Percentiles rank a stretch among this genome's conserved stretches.
Conservation (phyloP, 306 rosid species). For the Abrus precatorius region DNA sequence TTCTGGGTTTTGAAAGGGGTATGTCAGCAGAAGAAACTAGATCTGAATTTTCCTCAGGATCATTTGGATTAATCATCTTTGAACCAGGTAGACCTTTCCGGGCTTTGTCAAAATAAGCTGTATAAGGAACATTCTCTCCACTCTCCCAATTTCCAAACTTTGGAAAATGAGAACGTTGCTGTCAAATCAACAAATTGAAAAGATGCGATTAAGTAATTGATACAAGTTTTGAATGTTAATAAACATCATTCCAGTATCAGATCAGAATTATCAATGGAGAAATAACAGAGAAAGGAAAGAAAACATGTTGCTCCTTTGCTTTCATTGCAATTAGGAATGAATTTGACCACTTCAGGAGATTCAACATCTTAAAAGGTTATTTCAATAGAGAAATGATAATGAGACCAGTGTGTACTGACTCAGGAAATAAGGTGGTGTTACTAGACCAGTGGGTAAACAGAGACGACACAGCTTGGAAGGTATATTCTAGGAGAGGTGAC, state of each 20-base stretch:
- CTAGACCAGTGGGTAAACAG: too few relatives aligned
- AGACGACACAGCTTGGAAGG: too few relatives aligned
- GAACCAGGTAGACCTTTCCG: slow-evolving; percentile 69
- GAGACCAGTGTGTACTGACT: too few relatives aligned
- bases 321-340: slow-evolving; percentile 1
- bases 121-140: slow-evolving; percentile 79
- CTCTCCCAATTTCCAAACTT: slow-evolving; percentile 78
- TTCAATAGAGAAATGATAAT: slow-evolving; percentile 13
- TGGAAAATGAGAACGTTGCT: slow-evolving; percentile 83
- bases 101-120: slow-evolving; percentile 78
- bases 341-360: slow-evolving; percentile 12
- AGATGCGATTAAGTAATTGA: slow-evolving; percentile 28
- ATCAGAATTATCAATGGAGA: slow-evolving; percentile 17
- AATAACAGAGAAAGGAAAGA: neutral
- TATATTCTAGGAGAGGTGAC: too few relatives aligned
- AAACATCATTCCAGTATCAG: slow-evolving; percentile 6
- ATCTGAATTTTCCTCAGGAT: slow-evolving; percentile 67
- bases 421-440: too few relatives aligned
- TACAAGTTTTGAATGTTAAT: neutral
- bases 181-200: slow-evolving; percentile 50
- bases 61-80: slow-evolving; percentile 77
- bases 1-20: slow-evolving; percentile 52
- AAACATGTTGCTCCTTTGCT: neutral
- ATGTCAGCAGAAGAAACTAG: slow-evolving; percentile 47
- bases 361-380: slow-evolving; percentile 13